Conservation (phyloP, 164 flowering plant genomes). For the Berberis vulgaris region DNA sequence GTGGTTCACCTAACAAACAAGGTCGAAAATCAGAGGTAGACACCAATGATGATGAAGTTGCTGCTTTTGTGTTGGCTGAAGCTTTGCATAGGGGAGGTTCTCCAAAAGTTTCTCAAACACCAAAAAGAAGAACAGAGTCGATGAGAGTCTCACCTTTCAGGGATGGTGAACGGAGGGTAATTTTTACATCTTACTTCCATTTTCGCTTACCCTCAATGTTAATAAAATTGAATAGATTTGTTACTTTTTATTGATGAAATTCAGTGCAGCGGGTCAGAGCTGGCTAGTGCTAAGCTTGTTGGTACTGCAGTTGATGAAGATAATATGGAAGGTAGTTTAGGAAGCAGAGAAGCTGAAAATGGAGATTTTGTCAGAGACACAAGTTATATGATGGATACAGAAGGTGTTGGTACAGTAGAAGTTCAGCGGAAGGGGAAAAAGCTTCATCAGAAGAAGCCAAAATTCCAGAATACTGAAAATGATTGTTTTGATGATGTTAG, state of each 20-base stretch:
- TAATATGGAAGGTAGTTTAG: constrained; percentile 44
- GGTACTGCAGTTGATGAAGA: constrained; percentile 38
- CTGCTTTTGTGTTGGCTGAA: constrained; percentile 66
- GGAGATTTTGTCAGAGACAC: constrained; percentile 31
- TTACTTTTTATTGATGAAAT: constrained; percentile 7
- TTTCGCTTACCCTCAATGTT: neutral
- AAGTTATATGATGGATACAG: constrained; percentile 21
- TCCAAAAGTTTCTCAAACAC: constrained; percentile 56
- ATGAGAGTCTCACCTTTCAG: constrained; percentile 38
- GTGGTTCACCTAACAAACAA: constrained; percentile 27
- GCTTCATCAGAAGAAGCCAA: constrained; percentile 24
- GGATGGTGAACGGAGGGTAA: constrained; percentile 40
- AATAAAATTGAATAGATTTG: constrained; percentile 5
- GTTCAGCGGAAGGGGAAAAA: constrained; percentile 30
- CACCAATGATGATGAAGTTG: constrained; percentile 60
- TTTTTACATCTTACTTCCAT: neutral
- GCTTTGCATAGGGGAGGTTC: constrained; percentile 78
- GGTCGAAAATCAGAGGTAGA: constrained; percentile 32
- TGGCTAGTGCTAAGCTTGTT: constrained; percentile 18
- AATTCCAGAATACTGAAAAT: constrained; percentile 25
- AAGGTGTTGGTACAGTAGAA: constrained; percentile 24
- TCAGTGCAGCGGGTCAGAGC: constrained; percentile 28
- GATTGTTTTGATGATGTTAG: constrained; percentile 37
- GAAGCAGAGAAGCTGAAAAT: constrained; percentile 59
- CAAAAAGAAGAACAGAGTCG: constrained; percentile 31